Percentiles rank a stretch among this genome's conserved stretches.
phyloP scores from a whole-genome alignment of 345 rosid species.

The Gossypium sturtianum region DNA sequence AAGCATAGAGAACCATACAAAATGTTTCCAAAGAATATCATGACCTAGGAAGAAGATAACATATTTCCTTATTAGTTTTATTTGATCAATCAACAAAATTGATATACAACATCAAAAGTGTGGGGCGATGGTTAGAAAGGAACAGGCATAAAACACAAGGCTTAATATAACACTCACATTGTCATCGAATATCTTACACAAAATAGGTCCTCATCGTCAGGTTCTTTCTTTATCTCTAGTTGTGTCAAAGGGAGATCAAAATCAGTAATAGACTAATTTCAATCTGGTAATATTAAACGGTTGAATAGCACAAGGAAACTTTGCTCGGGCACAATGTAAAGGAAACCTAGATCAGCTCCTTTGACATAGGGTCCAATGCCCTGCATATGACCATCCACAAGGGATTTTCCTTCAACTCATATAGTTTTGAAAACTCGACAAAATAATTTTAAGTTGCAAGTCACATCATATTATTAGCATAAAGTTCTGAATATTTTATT shows the following conservation, averaged over 20 bases:
- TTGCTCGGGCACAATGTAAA: conserved; percentile 74
- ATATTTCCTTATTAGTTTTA: neutral
- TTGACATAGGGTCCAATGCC: conserved; percentile 76
- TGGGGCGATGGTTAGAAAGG: neutral
- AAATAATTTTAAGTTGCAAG: neutral
- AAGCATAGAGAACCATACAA: too few species aligned
- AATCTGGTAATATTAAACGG: conserved; percentile 71
- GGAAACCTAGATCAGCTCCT: conserved; percentile 91
- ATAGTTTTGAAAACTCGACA: conserved; percentile 1
- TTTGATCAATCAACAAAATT: conserved; percentile 12
- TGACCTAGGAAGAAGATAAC: neutral
- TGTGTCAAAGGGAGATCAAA: neutral
- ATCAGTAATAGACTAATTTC: conserved; percentile 12
- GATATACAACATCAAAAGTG: conserved; percentile 17
- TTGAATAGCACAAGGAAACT: conserved; percentile 90
- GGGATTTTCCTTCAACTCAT: neutral
- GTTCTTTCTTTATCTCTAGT: conserved; percentile 12
- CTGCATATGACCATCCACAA: conserved; percentile 24
- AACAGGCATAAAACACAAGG: neutral
- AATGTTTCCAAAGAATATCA: neutral
- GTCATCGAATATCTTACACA: neutral
- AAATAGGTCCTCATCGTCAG: conserved; percentile 1
- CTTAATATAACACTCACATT: neutral
- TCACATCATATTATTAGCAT: neutral
- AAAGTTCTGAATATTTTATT: conserved; percentile 1